Evolutionary conservation across 352 stramenopile species (phyloP).

Genomic region (Halophytophthora batemanensis): DNA sequence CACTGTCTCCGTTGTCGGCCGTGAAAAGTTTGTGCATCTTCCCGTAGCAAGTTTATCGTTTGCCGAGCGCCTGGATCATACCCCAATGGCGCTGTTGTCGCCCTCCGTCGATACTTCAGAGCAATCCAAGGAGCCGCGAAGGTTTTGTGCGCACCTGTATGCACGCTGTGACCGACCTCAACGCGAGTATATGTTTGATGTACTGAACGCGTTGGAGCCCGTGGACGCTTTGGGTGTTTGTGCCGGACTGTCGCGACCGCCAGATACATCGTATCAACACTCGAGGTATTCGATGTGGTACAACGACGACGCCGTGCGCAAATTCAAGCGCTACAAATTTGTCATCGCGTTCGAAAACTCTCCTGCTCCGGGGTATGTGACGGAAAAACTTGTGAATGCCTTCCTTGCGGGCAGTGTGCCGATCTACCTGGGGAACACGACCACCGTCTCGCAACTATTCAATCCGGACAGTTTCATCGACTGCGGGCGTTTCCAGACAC

Average conservation of each 20-base stretch:
- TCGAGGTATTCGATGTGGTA: slow-evolving; percentile 23
- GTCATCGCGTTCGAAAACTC: slow-evolving; percentile 72
- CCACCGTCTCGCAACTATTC: slow-evolving; percentile 33
- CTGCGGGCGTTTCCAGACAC: slow-evolving; percentile 34
- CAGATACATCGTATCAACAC: not conserved
- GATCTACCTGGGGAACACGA: slow-evolving; percentile 54
- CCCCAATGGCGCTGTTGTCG: slow-evolving; percentile 25
- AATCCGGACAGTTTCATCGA: slow-evolving; percentile 54
- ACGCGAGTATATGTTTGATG: slow-evolving; percentile 51
- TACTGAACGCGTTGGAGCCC: slow-evolving; percentile 38
- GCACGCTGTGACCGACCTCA: slow-evolving; percentile 43
- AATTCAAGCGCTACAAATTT: slow-evolving; percentile 50
- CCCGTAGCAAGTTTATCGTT: slow-evolving; percentile 43
- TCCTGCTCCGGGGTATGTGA: slow-evolving; percentile 44
- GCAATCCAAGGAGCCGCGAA: not conserved
- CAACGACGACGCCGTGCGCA: slow-evolving; percentile 34
- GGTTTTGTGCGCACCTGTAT: slow-evolving; percentile 56
- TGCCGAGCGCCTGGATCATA: slow-evolving; percentile 24
- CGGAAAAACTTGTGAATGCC: slow-evolving; percentile 61
- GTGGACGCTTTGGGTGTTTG: slow-evolving; percentile 51
- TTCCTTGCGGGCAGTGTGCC: slow-evolving; percentile 56
- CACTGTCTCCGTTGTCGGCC: slow-evolving; percentile 12
- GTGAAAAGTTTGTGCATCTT: slow-evolving; percentile 19
- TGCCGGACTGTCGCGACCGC: slow-evolving; percentile 14
- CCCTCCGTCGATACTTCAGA: not conserved